A percentile compares a stretch with the other conserved stretches of the same genome.
Conservation (phyloP, 1,284 basidiomycete species). For the Takashimella tepidaria region DNA sequence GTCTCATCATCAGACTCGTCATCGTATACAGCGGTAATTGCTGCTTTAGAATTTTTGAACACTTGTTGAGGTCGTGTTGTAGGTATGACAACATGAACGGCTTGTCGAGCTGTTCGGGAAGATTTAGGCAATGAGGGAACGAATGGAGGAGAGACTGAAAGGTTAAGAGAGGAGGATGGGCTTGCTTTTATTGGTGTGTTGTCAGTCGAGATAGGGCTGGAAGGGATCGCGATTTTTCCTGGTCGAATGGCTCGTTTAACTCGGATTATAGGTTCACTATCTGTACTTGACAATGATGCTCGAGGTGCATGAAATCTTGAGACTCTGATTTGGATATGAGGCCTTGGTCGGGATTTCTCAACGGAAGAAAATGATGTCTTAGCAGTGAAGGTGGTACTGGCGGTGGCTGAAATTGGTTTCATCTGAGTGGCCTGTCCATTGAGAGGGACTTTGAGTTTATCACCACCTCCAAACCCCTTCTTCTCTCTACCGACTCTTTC, state of each 20-base stretch:
- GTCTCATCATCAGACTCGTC: not conserved
- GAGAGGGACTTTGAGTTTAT: too few species aligned
- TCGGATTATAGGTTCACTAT: not conserved
- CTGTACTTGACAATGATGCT: not conserved
- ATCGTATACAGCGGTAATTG: not conserved
- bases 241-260: conserved; percentile 5
- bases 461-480: too few species aligned
- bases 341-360: too few species aligned
- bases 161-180: not conserved
- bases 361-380: too few species aligned
- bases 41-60: not conserved
- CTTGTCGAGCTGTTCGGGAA: not conserved
- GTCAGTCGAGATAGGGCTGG: conserved; percentile 1
- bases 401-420: too few species aligned
- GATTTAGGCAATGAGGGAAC: not conserved
- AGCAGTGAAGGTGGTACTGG: too few species aligned
- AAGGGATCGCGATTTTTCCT: conserved; percentile 12
- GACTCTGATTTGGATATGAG: too few species aligned
- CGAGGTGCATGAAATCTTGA: too few species aligned
- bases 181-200: not conserved
- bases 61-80: not conserved
- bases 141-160: not conserved
- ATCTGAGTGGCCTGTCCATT: too few species aligned
- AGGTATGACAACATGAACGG: conserved; percentile 18
- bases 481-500: too few species aligned